These are phyloP conservation scores for Penicillium lividum DNA, from an alignment of 495 filamentous ascomycete species.

Conservation along the genomic window DNA sequence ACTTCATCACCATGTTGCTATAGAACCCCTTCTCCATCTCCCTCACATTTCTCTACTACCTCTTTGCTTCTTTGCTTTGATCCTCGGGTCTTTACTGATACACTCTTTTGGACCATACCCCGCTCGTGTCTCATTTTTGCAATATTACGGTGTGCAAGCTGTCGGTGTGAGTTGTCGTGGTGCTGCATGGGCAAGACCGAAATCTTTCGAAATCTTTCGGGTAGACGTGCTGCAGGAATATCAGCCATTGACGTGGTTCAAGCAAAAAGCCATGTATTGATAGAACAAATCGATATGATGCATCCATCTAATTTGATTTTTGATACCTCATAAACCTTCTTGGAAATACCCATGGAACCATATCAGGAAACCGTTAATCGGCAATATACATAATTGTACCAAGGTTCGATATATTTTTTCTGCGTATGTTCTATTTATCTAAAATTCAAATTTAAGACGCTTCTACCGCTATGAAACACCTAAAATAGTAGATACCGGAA, in stretches of 20 bases:
- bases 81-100: constrained; percentile 7
- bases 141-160: not conserved
- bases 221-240: not conserved
- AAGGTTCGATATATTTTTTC: no score
- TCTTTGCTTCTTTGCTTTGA: constrained; percentile 7
- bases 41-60: constrained; percentile 1
- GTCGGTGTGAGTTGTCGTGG: constrained; percentile 2
- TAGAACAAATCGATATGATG: constrained; percentile 14
- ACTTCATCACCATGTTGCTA: constrained; percentile 28
- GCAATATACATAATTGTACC: not conserved
- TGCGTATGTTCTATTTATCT: no score
- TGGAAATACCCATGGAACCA: no score
- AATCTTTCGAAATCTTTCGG: not conserved
- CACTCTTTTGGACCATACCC: not conserved
- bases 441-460: no score
- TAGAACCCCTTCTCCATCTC: constrained; percentile 16
- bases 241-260: constrained; percentile 11
- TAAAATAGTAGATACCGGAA: no score
- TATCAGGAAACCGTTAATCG: not conserved
- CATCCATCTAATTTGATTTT: not conserved
- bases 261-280: constrained; percentile 20
- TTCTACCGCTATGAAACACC: no score
- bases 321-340: not conserved
- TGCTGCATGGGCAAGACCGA: constrained; percentile 6
- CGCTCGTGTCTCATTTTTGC: not conserved